These are phyloP conservation scores for Phyllosticta capitalensis DNA, from an alignment of 2,329 filamentous ascomycete species.

Conservation along the genomic window DNA sequence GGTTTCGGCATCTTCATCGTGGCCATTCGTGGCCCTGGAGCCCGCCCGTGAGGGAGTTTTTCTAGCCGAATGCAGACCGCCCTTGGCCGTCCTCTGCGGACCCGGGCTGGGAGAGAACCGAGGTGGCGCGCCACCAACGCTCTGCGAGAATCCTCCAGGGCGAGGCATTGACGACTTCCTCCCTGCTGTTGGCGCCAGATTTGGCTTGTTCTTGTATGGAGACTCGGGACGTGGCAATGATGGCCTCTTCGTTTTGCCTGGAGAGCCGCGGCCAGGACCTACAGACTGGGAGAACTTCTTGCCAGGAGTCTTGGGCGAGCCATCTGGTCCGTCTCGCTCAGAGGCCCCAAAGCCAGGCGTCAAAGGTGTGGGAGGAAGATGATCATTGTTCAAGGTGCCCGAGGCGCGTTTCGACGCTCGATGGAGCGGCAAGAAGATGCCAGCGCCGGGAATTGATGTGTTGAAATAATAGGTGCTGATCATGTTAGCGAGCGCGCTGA, in stretches of 20 bases:
- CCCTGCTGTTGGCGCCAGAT: conserved; percentile 44
- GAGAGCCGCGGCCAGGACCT: conserved; percentile 57
- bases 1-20: conserved; percentile 30
- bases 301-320: conserved; percentile 46
- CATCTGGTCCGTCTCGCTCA: neutral
- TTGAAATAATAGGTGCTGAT: conserved; percentile 62
- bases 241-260: conserved; percentile 60
- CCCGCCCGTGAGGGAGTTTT: conserved; percentile 39
- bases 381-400: conserved; percentile 41
- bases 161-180: conserved; percentile 33
- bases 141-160: conserved; percentile 47
- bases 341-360: conserved; percentile 52
- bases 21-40: conserved; percentile 36
- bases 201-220: conserved; percentile 60
- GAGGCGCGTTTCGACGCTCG: conserved; percentile 65
- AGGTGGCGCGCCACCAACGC: conserved; percentile 41
- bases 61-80: conserved; percentile 17
- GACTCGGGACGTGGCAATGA: conserved; percentile 86
- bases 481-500: neutral
- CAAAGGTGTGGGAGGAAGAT: conserved; percentile 58
- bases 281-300: conserved; percentile 84
- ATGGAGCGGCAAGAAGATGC: conserved; percentile 84
- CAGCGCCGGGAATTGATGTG: conserved; percentile 67
- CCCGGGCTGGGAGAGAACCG: conserved; percentile 55
- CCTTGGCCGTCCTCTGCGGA: conserved; percentile 48